Base-by-base conservation (phyloP, 78 protist species). In the Carpediemonas membranifera region DNA sequence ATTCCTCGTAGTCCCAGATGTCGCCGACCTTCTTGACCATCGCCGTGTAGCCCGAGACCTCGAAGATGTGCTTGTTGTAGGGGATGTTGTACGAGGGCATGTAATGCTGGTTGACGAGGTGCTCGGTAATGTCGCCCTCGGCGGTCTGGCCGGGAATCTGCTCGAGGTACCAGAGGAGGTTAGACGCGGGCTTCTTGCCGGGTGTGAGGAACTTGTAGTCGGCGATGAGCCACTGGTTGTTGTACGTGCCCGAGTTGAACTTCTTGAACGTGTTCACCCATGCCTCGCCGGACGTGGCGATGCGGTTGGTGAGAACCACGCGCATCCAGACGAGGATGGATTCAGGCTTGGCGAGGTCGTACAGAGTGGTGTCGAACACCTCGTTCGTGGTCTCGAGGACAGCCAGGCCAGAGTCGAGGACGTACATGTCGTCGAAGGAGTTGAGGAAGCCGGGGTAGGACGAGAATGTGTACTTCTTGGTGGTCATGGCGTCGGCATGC, bases 31-130 rank as follows among this genome's bases (percentile, higher is more conserved):
- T n/a, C n/a, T n/a, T n/a, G n/a, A n/a, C n/a, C n/a, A n/a, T n/a
- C n/a, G n/a, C n/a, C n/a, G n/a, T n/a, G n/a, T n/a, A n/a, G n/a
- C n/a, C n/a, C n/a, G n/a, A n/a, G n/a, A n/a, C n/a, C n/a, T n/a
- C n/a, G n/a, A n/a, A n/a, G n/a, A n/a, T n/a, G n/a, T n/a, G n/a
- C n/a, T n/a, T n/a, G n/a, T n/a, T n/a, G n/a, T 36, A 81, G 33
- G 91, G 94, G 9, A 86, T 77, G 71, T 89, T 89, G 78, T 78
- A 89, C 11, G 78, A 60, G 16, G 86, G 82, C 82, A 71, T 82
- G 75, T 84, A 84, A 5, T 85, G 82, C 35, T 52, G 63, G 24
- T 70, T 43, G 14, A 68, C 30, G 25, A 74, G 69, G 16, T 75
- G 30, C 39, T 21, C 65, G 21, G 81, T 84, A 59, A 37, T 19